Evolutionary conservation across 2,329 filamentous ascomycete genomes (phyloP).

Genomic region (Exutisphaerella laricina): DNA sequence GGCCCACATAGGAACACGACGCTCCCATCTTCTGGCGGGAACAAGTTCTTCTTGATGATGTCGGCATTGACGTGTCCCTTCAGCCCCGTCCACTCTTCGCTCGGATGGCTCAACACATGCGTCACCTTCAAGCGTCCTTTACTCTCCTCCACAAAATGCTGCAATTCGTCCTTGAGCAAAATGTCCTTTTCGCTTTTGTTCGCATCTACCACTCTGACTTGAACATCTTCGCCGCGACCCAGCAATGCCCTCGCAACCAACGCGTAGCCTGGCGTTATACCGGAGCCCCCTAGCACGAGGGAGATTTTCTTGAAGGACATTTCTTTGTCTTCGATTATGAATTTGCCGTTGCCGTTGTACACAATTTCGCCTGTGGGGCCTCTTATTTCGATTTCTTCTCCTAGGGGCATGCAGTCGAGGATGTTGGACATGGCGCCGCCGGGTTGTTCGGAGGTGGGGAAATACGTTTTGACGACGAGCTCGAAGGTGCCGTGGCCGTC

Average conservation of each 20-base stretch:
- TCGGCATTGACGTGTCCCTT: conserved; percentile 43
- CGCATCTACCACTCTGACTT: conserved; percentile 44
- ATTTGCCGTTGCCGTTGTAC: conserved; percentile 45
- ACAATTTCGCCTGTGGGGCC: conserved; percentile 49
- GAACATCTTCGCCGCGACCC: conserved; percentile 28
- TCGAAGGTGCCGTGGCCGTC: conserved; percentile 43
- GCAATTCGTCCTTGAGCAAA: conserved; percentile 41
- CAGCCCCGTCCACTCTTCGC: conserved; percentile 42
- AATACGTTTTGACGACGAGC: conserved; percentile 50
- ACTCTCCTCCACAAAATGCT: conserved; percentile 36
- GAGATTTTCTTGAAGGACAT: conserved; percentile 42
- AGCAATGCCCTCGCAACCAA: conserved; percentile 43
- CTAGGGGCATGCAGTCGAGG: conserved; percentile 46
- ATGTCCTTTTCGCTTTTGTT: conserved; percentile 48
- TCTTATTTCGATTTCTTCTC: conserved; percentile 48
- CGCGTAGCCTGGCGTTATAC: conserved; percentile 50
- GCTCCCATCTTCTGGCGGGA: conserved; percentile 38
- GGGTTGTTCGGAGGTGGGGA: conserved; percentile 43
- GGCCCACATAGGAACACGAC: conserved; percentile 48
- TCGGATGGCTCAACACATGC: conserved; percentile 45
- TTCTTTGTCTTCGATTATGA: conserved; percentile 41
- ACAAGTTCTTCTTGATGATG: conserved; percentile 39
- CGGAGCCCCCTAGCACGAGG: conserved; percentile 48
- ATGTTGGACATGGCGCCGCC: conserved; percentile 52
- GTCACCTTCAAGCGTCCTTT: conserved; percentile 40